Base-by-base conservation (phyloP, 768 basidiomycete species). In the Phaffia australis region DNA sequence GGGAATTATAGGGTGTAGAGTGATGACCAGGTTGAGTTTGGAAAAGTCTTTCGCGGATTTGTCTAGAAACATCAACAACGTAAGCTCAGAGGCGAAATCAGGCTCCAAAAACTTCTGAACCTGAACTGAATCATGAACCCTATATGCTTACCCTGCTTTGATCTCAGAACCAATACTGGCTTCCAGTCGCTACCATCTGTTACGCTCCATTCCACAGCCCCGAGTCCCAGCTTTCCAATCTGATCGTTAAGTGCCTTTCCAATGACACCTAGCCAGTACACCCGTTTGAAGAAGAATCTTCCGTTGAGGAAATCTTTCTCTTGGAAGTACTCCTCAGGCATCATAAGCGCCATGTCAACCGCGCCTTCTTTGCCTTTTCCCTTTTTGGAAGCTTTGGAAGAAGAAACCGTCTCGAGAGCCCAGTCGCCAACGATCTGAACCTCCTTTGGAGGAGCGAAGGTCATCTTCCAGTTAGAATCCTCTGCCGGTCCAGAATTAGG, bases 231-330 rank as follows among this genome's bases (percentile, higher is more conserved):
- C 47, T 56, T 60, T 11, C 23, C 47, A 15, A 35, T 50, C 29
- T 46, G n/a, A 29, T 63, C 52, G 27, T 25, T 25, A 8, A 67
- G 74, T 1, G 83, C 81, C 9, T 82, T 79, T 1, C 88, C 87
- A 55, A 98, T 78, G 4, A 82, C 83, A 8, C 91, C 87, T 23
- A 97, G 82, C 76, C 89, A 99, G 74, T 87, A 91, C 0, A 89
- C 85, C 49, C 89, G 81, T 74, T 98, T 98, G 74, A 93, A 87
- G 74, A 94, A 93, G 75, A 87, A 91, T 15, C 95, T 83, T 9
- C 85, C 83, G 73, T 92, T 86, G 65, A 91, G 79, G 70, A 90
- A 89, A 73, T 98, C 93, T 74, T 98, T 99, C 73, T 93, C 89
- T 78, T 94, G 89, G 73, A 98, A 93, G n/a, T 95, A 71, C 72